These are phyloP conservation scores for Juglanconis sp. DNA, from an alignment of 2,329 filamentous ascomycete genomes.

Conservation along the genomic window DNA sequence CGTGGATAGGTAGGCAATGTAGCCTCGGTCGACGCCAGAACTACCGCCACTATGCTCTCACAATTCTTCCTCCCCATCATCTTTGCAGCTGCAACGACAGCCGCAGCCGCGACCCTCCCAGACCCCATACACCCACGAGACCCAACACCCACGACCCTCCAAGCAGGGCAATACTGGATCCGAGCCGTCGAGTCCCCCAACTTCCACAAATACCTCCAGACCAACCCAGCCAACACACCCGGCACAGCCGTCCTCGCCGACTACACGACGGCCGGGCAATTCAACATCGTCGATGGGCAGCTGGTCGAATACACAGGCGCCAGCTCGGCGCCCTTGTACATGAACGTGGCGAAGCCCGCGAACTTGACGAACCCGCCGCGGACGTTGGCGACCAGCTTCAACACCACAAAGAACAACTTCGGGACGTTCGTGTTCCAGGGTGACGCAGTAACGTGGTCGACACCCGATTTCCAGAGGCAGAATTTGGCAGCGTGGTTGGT, in stretches of 20 bases:
- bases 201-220: conserved; percentile 54
- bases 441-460: conserved; percentile 55
- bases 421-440: conserved; percentile 56
- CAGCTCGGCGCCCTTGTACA: conserved; percentile 34
- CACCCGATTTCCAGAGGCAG: conserved; percentile 44
- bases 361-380: conserved; percentile 40
- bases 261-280: conserved; percentile 54
- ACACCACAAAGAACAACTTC: conserved; percentile 47
- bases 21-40: not conserved
- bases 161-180: conserved; percentile 54
- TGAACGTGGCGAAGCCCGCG: conserved; percentile 44
- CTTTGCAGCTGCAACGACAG: not conserved
- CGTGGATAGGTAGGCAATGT: no score
- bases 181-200: conserved; percentile 55
- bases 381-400: conserved; percentile 50
- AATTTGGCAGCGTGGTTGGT: conserved; percentile 60
- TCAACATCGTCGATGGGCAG: conserved; percentile 53
- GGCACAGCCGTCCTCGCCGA: conserved; percentile 49
- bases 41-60: not conserved
- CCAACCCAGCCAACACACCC: conserved; percentile 38
- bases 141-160: conserved; percentile 38
- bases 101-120: not conserved
- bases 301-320: conserved; percentile 42
- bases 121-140: not conserved
- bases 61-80: not conserved